A percentile compares a stretch with the other conserved stretches of the same genome.
Conservation (phyloP, 2,329 filamentous ascomycete species). For the Curvularia hawaiiensis region DNA sequence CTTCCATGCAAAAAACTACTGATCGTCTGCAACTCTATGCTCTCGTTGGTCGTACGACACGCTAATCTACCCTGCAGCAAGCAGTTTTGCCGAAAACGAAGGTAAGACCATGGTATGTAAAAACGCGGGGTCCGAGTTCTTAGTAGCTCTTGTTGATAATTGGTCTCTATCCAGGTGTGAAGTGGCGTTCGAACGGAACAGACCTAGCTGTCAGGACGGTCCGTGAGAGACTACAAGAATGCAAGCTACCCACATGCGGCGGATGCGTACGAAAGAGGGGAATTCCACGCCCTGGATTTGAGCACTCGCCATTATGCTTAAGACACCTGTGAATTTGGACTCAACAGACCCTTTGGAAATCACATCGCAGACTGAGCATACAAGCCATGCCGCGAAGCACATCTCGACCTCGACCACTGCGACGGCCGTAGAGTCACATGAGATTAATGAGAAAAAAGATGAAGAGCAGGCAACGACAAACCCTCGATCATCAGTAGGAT, state of each 20-base stretch:
- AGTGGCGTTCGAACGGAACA: neutral
- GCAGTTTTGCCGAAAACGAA: neutral
- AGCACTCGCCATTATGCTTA: neutral
- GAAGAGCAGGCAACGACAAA: neutral
- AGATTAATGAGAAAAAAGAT: neutral
- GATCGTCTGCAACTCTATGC: neutral
- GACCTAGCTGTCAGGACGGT: neutral
- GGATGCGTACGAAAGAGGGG: neutral
- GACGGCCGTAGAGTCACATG: neutral
- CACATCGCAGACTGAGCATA: neutral
- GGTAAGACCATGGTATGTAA: neutral
- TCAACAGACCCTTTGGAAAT: neutral
- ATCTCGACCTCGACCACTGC: neutral
- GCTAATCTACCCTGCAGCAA: slow-evolving; percentile 1
- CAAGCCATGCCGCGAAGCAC: neutral
- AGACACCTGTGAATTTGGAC: neutral
- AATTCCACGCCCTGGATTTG: neutral
- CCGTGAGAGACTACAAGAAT: neutral
- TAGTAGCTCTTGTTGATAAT: neutral
- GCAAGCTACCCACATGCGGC: neutral
- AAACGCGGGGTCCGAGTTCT: neutral
- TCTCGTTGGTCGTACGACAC: neutral
- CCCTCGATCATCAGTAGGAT: neutral
- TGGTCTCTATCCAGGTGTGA: neutral
- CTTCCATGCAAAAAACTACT: neutral